Base-by-base conservation (phyloP, 495 filamentous ascomycete genomes). In the Neurospora sp. region DNA sequence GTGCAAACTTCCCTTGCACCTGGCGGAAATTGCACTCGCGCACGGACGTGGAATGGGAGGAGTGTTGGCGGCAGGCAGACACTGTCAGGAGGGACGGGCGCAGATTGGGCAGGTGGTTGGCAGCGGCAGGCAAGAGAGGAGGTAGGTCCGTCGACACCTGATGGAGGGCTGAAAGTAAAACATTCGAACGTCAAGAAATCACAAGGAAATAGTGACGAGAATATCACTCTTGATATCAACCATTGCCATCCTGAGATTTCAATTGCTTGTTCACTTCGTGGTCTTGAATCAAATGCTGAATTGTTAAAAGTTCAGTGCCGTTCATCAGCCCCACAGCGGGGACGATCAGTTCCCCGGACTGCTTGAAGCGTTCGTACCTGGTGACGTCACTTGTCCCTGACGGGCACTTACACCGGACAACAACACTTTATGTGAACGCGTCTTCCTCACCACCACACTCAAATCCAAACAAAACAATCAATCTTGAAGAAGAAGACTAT, bases 1-100 rank as follows among this genome's bases (percentile, higher is more conserved):
- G 37, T 75, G 73, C 73, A 72, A 75, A 66, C 54, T 66, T 66
- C 27, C 54, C 27, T 66, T 66, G 54, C 54, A 66, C 54, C 54
- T 66, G 54, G 54, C 27, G 54, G 54, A 66, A 66, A 66, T 66
- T 66, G 54, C 54, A 66, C 54, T 66, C 14, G 54, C 14, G 54
- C 54, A 66, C 54, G 54, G 7, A 66, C 27, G 27, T 66, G 7
- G 16, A 9, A 3, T 35, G 27, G 20, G 0, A 2, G 4, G 54
- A 18, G 27, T 18, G 54, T 18, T 35, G 14, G 1, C 23, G 54
- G 54, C 54, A 62, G 54, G 54, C 54, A 62, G 54, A 35, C 6
- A 35, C 5, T 62, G 27, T 7, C 54, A 62, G 42, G 7, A 18
- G 2, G 2, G 18, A 46, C 18, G 1, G 18, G 42, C 10, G n/a